Conservation (phyloP, 441 rosid genomes). For the Syzygium syzygioides region DNA sequence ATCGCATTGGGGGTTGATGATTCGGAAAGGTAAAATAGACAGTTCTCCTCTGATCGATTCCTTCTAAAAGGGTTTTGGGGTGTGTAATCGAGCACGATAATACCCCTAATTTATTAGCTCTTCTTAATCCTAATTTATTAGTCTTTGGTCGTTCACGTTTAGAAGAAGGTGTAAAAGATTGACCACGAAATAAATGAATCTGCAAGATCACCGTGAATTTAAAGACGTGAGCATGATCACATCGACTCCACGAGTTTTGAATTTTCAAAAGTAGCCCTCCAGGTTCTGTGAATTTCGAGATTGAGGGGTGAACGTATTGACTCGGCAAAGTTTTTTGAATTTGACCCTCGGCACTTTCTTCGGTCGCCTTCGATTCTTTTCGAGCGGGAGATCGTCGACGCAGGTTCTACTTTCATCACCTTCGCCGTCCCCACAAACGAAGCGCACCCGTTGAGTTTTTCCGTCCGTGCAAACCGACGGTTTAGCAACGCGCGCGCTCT, state of each 20-base stretch:
- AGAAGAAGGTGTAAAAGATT: neutral
- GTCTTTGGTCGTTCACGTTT: neutral
- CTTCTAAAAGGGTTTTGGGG: neutral
- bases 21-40: neutral
- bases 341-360: fast-evolving
- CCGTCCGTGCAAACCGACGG: too few relatives aligned
- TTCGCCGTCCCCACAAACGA: too few relatives aligned
- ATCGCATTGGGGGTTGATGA: fast-evolving
- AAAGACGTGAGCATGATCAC: neutral
- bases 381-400: neutral
- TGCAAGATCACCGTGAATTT: neutral
- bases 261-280: neutral
- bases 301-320: neutral
- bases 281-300: neutral
- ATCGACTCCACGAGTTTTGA: neutral
- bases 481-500: fast-evolving
- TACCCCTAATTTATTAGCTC: neutral
- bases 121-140: neutral
- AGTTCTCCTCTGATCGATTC: neutral
- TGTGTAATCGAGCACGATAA: neutral
- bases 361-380: fast-evolving
- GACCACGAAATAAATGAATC: neutral
- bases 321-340: fast-evolving
- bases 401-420: too few relatives aligned
- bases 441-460: too few relatives aligned